phyloP scores from a whole-genome alignment of 495 filamentous ascomycete species.

The Neurospora sp. region DNA sequence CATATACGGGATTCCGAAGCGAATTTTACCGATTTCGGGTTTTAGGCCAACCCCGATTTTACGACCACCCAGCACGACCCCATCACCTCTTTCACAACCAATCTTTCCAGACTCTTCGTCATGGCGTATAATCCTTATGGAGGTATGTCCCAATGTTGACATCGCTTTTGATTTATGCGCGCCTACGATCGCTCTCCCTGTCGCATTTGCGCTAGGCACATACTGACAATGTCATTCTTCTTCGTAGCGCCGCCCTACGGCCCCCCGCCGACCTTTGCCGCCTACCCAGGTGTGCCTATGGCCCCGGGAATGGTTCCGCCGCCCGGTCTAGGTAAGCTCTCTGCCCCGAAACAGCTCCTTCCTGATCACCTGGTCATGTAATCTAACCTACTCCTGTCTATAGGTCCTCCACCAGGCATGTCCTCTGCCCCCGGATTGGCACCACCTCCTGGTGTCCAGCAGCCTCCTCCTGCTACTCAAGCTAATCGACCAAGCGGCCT shows the following conservation, averaged over 20 bases:
- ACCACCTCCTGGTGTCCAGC: slow-evolving; percentile 71
- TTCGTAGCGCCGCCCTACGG: slow-evolving; percentile 48
- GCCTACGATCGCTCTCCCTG: not conserved
- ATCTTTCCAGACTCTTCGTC: slow-evolving; percentile 8
- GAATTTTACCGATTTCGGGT: not conserved
- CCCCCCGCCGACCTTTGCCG: slow-evolving; percentile 59
- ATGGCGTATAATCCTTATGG: slow-evolving; percentile 75
- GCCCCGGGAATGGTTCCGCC: slow-evolving; percentile 62
- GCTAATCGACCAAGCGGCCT: slow-evolving; percentile 68
- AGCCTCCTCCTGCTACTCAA: slow-evolving; percentile 52
- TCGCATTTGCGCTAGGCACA: not conserved
- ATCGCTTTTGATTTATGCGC: not conserved
- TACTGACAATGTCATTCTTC: slow-evolving; percentile 4
- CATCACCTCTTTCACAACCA: not conserved
- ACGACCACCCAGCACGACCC: not conserved
- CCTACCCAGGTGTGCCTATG: slow-evolving; percentile 54
- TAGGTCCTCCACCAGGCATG: slow-evolving; percentile 61
- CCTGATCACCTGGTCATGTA: not conserved
- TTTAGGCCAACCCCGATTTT: not conserved
- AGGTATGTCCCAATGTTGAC: slow-evolving; percentile 38
- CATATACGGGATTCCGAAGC: not conserved
- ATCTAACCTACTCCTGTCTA: not conserved
- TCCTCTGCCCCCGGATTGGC: slow-evolving; percentile 68
- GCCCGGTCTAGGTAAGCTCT: slow-evolving; percentile 71
- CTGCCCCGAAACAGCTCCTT: slow-evolving; percentile 4